phyloP scores from a whole-genome alignment of 306 rosid genomes.

The Prunus kanzakura region DNA sequence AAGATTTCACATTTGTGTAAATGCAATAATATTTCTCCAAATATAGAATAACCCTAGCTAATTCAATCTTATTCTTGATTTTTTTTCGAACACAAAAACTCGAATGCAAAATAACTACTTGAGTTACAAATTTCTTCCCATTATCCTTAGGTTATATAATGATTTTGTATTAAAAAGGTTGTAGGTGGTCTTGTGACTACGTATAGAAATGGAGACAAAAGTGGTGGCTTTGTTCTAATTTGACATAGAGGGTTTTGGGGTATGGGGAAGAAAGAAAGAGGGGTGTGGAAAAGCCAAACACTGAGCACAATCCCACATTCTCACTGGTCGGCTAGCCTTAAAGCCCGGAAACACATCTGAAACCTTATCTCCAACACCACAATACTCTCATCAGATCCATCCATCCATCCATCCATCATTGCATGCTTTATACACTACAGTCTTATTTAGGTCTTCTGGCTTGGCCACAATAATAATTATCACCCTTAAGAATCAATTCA shows the following conservation, averaged over 20 bases:
- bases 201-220: constrained; percentile 42
- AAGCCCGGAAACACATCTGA: constrained; percentile 58
- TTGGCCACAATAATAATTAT: constrained; percentile 22
- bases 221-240: constrained; percentile 25
- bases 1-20: background rate
- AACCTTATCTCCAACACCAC: constrained; percentile 70
- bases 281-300: constrained; percentile 54
- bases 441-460: background rate
- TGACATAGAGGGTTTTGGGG: constrained; percentile 45
- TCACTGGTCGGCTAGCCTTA: constrained; percentile 53
- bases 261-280: constrained; percentile 20
- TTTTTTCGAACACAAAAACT: too few relatives aligned
- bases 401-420: constrained; percentile 28
- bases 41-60: too few relatives aligned
- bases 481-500: constrained; percentile 36
- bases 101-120: too few relatives aligned
- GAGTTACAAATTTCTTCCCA: too few relatives aligned
- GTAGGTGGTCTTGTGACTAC: background rate
- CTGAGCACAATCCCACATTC: constrained; percentile 44
- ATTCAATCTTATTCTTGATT: too few relatives aligned
- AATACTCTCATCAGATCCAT: background rate
- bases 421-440: constrained; percentile 22
- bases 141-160: too few relatives aligned
- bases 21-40: too few relatives aligned
- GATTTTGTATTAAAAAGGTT: background rate